These are phyloP conservation scores for Spongispora temasekensis DNA, from an alignment of 1,284 basidiomycete species.

Conservation along the genomic window DNA sequence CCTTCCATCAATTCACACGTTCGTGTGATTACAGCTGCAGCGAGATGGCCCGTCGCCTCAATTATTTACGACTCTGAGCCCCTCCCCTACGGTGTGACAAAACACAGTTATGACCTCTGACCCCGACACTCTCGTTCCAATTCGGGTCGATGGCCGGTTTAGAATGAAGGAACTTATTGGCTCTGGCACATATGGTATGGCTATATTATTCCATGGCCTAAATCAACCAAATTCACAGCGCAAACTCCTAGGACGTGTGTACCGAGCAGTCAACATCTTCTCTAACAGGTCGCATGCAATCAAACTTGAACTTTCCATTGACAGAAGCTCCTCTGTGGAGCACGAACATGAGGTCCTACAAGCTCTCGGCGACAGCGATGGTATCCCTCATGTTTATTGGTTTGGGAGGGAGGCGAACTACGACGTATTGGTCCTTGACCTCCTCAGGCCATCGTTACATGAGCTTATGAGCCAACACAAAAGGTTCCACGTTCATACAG, in stretches of 20 bases:
- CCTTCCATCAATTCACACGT: no score
- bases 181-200: background rate
- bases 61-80: background rate
- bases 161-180: background rate
- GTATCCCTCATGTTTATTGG: background rate
- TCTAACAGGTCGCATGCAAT: background rate
- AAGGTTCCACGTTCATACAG: background rate
- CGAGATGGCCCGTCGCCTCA: background rate
- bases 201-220: no score
- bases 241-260: background rate
- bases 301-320: background rate
- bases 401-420: background rate
- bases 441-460: background rate
- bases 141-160: background rate
- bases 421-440: background rate
- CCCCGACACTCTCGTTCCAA: background rate
- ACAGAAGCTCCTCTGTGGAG: background rate
- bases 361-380: background rate
- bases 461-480: background rate
- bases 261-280: background rate
- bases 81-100: no score
- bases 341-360: background rate
- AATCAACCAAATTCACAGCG: no score
- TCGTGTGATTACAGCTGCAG: no score
- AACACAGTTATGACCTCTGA: background rate